A percentile compares a stretch with the other conserved stretches of the same genome.
Conservation (phyloP, 2,329 filamentous ascomycete genomes). For the Neoascochyta sp. region DNA sequence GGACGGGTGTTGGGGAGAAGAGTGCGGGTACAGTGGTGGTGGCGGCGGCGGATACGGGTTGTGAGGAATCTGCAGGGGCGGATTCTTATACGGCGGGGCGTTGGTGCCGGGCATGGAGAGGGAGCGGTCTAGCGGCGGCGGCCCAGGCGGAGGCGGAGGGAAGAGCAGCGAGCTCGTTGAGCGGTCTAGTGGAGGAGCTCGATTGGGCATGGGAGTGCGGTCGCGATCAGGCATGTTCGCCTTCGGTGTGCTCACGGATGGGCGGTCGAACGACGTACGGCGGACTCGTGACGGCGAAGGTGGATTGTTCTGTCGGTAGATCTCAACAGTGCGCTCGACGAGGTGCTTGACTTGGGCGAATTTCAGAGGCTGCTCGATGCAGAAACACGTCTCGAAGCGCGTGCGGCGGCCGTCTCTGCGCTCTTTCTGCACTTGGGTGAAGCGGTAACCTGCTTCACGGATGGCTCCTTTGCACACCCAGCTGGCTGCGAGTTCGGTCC, state of each 20-base stretch:
- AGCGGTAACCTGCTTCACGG: conserved; percentile 29
- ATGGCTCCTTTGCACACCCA: conserved; percentile 41
- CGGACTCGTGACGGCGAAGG: conserved; percentile 13
- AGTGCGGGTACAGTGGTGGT: not conserved
- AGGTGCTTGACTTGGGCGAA: conserved; percentile 36
- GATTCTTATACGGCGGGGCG: no score
- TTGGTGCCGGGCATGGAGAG: conserved; percentile 24
- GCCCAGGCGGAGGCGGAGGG: conserved; percentile 15
- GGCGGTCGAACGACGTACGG: conserved; percentile 24
- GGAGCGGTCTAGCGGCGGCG: conserved; percentile 26
- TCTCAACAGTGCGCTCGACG: conserved; percentile 39
- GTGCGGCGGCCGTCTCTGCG: conserved; percentile 28
- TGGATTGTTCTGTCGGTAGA: conserved; percentile 27
- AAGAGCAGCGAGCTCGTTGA: conserved; percentile 17
- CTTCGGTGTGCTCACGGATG: conserved; percentile 8
- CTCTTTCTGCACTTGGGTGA: conserved; percentile 34
- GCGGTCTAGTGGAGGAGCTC: conserved; percentile 19
- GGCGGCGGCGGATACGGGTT: not conserved
- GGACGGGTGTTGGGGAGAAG: conserved; percentile 6
- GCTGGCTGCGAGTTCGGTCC: conserved; percentile 37
- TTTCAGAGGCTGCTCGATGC: conserved; percentile 31
- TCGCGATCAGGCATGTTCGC: conserved; percentile 18
- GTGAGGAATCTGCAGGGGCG: no score
- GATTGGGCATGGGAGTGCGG: conserved; percentile 19
- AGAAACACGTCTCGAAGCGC: conserved; percentile 35